Evolutionary conservation across 139 green algal genomes (phyloP).

Genomic region (Coccomyxa sp.): DNA sequence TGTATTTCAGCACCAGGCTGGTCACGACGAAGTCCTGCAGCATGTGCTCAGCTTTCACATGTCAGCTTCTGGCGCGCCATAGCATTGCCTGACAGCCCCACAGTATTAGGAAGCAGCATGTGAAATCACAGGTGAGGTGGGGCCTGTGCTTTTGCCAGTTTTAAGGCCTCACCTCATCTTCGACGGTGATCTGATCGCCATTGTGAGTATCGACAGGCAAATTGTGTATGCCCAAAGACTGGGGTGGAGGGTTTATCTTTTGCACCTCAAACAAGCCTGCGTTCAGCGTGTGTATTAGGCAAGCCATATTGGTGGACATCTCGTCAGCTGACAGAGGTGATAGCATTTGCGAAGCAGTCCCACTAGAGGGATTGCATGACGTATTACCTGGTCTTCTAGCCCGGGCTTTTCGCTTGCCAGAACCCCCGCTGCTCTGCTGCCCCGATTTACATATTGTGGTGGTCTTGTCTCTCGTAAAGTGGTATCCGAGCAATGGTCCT

Average conservation of each 20-base stretch:
- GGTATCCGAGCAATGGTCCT: too few species aligned
- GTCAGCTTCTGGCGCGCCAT: too few species aligned
- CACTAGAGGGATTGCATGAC: too few species aligned
- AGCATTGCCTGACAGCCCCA: not conserved
- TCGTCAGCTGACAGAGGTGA: too few species aligned
- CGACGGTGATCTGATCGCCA: constrained; percentile 50
- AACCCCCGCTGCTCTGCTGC: not conserved
- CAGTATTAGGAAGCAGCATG: not conserved
- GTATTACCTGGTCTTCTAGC: not conserved
- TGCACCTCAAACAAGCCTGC: constrained; percentile 38
- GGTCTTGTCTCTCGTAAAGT: too few species aligned
- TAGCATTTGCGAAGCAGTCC: too few species aligned
- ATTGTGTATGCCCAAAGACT: constrained; percentile 33
- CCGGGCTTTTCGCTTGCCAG: not conserved
- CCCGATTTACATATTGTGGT: too few species aligned
- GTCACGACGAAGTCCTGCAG: constrained; percentile 28
- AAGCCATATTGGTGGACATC: too few species aligned
- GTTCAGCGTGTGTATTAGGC: too few species aligned
- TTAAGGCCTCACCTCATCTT: constrained; percentile 14
- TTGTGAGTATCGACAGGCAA: constrained; percentile 45
- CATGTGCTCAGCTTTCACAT: not conserved
- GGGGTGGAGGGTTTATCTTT: constrained; percentile 32
- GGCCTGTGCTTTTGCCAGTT: too few species aligned
- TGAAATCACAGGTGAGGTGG: too few species aligned
- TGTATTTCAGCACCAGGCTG: constrained; percentile 30